Percentiles rank a stretch among this genome's conserved stretches.
phyloP scores from a whole-genome alignment of 495 filamentous ascomycete genomes.

The Aspergillus egyptiacus region DNA sequence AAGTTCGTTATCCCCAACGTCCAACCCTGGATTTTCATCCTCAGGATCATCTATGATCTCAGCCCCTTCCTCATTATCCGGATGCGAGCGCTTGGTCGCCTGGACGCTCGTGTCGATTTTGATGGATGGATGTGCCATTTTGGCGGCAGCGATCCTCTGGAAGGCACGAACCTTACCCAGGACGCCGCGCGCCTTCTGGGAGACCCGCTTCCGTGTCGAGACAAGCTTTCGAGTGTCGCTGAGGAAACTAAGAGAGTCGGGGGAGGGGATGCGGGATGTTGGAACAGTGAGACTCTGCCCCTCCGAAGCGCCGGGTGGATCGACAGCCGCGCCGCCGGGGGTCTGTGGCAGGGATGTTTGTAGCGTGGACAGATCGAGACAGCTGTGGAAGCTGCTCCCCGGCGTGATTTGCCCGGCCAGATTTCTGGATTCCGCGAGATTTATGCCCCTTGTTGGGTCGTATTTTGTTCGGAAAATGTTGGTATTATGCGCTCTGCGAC shows the following conservation, averaged over 20 bases:
- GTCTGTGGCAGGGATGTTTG: constrained; percentile 33
- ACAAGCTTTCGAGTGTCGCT: constrained; percentile 27
- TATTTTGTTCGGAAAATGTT: neutral
- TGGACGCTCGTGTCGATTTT: constrained; percentile 43
- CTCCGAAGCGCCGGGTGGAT: constrained; percentile 25
- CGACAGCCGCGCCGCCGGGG: constrained; percentile 20
- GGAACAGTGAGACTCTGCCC: constrained; percentile 27
- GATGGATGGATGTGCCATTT: constrained; percentile 44
- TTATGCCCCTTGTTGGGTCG: constrained; percentile 13
- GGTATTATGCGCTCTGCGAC: constrained; percentile 1
- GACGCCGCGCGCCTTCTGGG: constrained; percentile 42
- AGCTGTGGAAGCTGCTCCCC: constrained; percentile 47
- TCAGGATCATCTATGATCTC: constrained; percentile 26
- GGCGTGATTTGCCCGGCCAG: constrained; percentile 42
- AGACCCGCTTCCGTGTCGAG: constrained; percentile 32
- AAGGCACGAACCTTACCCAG: constrained; percentile 44
- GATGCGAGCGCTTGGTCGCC: constrained; percentile 37
- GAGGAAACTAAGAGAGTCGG: constrained; percentile 30
- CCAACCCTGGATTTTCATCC: constrained; percentile 31
- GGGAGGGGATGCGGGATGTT: constrained; percentile 31
- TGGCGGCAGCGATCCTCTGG: constrained; percentile 40
- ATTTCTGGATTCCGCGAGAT: constrained; percentile 32
- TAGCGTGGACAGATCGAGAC: constrained; percentile 46
- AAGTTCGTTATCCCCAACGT: constrained; percentile 31
- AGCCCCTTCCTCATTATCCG: constrained; percentile 31